Percentiles rank a stretch among this genome's conserved stretches.
Evolutionary conservation across 2,329 filamentous ascomycete species (phyloP).

Genomic region (Colletotrichum endophyticum): DNA sequence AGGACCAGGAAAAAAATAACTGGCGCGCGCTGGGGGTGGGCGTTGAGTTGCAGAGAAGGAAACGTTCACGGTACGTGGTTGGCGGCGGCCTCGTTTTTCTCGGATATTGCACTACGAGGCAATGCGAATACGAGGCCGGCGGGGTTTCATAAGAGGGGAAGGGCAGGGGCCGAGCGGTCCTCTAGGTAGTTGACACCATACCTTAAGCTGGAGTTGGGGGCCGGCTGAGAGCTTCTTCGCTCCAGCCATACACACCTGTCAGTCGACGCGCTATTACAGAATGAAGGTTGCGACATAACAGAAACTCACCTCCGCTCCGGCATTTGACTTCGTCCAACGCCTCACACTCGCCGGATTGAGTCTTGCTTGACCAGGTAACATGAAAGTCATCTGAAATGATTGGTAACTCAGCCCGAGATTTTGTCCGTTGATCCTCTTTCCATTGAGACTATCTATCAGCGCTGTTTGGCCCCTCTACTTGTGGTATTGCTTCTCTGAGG

Average conservation of each 20-base stretch:
- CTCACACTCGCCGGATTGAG: not conserved
- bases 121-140: conserved; percentile 12
- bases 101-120: not conserved
- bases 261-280: not conserved
- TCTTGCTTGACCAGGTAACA: not conserved
- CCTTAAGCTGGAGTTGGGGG: not conserved
- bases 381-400: not conserved
- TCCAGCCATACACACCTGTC: not conserved
- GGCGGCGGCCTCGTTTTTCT: conserved; percentile 18
- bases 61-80: conserved; percentile 8
- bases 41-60: conserved; percentile 11
- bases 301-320: not conserved
- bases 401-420: not conserved
- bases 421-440: conserved; percentile 12
- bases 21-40: not conserved
- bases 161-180: not conserved
- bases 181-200: not conserved
- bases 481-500: conserved; percentile 1
- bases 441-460: conserved; percentile 21
- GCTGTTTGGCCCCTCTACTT: conserved; percentile 1
- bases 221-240: not conserved
- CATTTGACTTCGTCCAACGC: not conserved
- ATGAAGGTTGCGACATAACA: not conserved
- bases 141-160: not conserved
- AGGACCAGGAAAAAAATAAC: not conserved